phyloP scores from a whole-genome alignment of 257 asterid genomes.

The Fraxinus excelsior region DNA sequence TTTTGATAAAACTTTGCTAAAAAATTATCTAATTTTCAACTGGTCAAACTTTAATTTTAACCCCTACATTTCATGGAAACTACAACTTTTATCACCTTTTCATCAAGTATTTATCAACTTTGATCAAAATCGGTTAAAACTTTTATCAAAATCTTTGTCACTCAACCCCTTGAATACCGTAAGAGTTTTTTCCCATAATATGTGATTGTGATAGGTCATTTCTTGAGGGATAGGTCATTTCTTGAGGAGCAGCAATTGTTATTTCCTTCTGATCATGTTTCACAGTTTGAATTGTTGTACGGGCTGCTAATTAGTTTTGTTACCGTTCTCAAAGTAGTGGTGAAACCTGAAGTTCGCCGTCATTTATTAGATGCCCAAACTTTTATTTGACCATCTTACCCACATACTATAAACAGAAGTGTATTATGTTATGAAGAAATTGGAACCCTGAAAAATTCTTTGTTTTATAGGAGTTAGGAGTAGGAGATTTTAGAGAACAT shows the following conservation, averaged over 20 bases:
- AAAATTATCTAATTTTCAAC: neutral
- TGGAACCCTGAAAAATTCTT: neutral
- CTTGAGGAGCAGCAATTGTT: constrained; percentile 3
- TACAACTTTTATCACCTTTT: neutral
- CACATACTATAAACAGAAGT: neutral
- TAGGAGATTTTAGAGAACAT: too few relatives aligned
- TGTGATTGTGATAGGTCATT: neutral
- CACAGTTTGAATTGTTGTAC: constrained; percentile 5
- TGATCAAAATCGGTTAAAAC: too few relatives aligned
- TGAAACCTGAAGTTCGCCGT: constrained; percentile 23
- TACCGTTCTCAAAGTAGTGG: neutral
- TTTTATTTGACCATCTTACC: constrained; percentile 5
- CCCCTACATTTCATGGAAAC: neutral
- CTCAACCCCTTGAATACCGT: neutral
- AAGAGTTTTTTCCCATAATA: constrained; percentile 3
- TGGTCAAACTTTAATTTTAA: neutral
- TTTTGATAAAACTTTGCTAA: neutral
- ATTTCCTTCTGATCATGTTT: neutral
- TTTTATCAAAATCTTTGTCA: too few relatives aligned
- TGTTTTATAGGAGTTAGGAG: neutral
- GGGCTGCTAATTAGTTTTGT: neutral
- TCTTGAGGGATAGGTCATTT: neutral
- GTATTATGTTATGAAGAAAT: constrained; percentile 10
- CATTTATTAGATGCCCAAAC: constrained; percentile 7
- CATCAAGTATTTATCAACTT: too few relatives aligned